These are phyloP conservation scores for Datura wrightii DNA, from an alignment of 257 asterid genomes.

Conservation along the genomic window DNA sequence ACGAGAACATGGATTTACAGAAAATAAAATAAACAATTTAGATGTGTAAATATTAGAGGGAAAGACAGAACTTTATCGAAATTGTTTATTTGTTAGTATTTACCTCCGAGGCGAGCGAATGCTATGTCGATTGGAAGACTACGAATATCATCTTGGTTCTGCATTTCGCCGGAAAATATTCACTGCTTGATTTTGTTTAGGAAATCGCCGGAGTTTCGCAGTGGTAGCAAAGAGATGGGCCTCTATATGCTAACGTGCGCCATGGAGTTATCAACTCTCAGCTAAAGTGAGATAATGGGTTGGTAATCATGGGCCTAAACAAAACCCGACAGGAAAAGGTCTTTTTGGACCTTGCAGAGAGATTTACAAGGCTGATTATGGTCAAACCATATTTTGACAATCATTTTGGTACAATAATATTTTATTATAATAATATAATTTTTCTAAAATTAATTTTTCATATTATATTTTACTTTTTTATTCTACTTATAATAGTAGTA, in stretches of 20 bases:
- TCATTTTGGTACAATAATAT: too few species aligned
- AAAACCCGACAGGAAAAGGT: background rate
- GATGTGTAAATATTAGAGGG: too few species aligned
- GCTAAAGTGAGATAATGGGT: background rate
- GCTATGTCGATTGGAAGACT: constrained; percentile 95
- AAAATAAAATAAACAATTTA: background rate
- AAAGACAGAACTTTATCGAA: background rate
- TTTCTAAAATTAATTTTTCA: too few species aligned
- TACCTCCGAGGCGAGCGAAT: constrained; percentile 93
- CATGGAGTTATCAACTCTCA: background rate
- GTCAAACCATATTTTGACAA: too few species aligned
- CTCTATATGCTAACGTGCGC: constrained; percentile 30
- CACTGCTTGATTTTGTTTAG: background rate
- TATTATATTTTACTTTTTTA: too few species aligned
- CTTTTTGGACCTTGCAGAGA: constrained; percentile 5
- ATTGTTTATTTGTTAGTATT: background rate
- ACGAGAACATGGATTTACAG: constrained; percentile 14
- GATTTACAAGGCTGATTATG: background rate
- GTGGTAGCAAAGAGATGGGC: background rate
- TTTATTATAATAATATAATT: too few species aligned
- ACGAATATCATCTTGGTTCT: constrained; percentile 70
- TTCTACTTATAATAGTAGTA: too few species aligned
- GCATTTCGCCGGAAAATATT: constrained; percentile 49
- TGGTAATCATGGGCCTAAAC: background rate
- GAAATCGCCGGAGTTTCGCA: constrained; percentile 13